Conservation (phyloP, 345 rosid genomes). For the Hibiscus syriacus region DNA sequence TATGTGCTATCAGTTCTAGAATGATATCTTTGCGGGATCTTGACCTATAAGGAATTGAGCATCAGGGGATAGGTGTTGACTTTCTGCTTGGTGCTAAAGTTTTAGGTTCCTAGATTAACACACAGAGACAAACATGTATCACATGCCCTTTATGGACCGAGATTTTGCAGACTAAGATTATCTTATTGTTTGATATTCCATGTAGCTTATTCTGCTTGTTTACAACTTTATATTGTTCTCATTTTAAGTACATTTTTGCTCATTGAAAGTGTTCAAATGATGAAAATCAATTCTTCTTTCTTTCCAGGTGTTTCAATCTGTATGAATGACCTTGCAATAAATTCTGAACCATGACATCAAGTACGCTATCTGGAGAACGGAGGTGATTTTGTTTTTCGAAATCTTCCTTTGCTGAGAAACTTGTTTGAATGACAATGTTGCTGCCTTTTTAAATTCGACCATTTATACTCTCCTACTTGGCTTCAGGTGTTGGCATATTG, state of each 20-base stretch:
- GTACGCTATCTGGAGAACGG: constrained; percentile 10
- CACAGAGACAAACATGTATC: not conserved
- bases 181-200: not conserved
- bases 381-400: constrained; percentile 4
- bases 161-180: not conserved
- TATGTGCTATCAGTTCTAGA: not conserved
- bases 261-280: not conserved
- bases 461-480: not conserved
- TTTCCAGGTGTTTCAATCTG: constrained; percentile 7
- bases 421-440: no score
- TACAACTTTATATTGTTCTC: not conserved
- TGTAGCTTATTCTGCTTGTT: not conserved
- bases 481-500: not conserved
- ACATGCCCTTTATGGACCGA: not conserved
- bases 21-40: not conserved
- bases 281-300: not conserved
- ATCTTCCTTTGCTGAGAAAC: not conserved
- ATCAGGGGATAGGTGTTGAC: constrained; percentile 3
- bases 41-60: not conserved
- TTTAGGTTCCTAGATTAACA: not conserved
- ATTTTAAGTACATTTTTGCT: not conserved
- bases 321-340: constrained; percentile 12
- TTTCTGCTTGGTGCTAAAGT: not conserved
- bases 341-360: constrained; percentile 14
- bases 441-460: not conserved